Percentiles rank a stretch among this genome's conserved stretches.
Evolutionary conservation across 106 monocot species (phyloP).

Genomic region (Triglochin maritima): DNA sequence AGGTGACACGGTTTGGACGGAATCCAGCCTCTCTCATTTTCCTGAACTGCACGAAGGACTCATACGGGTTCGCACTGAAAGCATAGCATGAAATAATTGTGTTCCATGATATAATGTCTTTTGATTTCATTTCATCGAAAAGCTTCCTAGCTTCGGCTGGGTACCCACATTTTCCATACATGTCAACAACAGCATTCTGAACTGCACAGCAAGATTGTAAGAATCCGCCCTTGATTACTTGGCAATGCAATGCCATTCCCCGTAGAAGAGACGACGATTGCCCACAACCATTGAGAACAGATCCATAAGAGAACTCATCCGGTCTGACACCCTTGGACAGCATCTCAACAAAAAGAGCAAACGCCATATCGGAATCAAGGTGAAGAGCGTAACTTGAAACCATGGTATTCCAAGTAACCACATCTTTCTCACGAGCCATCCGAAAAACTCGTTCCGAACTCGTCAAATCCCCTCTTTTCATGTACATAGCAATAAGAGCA

Average conservation of each 20-base stretch:
- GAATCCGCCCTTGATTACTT: constrained; percentile 46
- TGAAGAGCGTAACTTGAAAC: constrained; percentile 25
- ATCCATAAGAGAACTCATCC: constrained; percentile 58
- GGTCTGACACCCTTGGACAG: constrained; percentile 30
- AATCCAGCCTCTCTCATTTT: constrained; percentile 39
- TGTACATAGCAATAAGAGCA: constrained; percentile 74
- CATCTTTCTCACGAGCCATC: constrained; percentile 37
- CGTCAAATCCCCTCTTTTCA: constrained; percentile 23
- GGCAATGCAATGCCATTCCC: constrained; percentile 40
- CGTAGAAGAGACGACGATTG: constrained; percentile 36
- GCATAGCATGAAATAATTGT: constrained; percentile 63
- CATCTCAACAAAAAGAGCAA: constrained; percentile 44
- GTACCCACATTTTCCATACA: constrained; percentile 72
- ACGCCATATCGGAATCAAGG: constrained; percentile 30
- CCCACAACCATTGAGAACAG: constrained; percentile 52
- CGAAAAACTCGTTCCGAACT: constrained; percentile 35
- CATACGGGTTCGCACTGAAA: constrained; percentile 27
- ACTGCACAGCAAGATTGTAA: constrained; percentile 27
- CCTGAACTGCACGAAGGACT: constrained; percentile 32
- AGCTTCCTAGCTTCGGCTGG: constrained; percentile 36
- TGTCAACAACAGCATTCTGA: constrained; percentile 57
- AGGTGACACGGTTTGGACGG: constrained; percentile 54
- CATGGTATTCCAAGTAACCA: constrained; percentile 68
- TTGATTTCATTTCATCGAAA: constrained; percentile 43
- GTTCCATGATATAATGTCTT: constrained; percentile 69